Evolutionary conservation across 2,329 filamentous ascomycete genomes (phyloP).

Genomic region (Daldinia eschscholtzii): DNA sequence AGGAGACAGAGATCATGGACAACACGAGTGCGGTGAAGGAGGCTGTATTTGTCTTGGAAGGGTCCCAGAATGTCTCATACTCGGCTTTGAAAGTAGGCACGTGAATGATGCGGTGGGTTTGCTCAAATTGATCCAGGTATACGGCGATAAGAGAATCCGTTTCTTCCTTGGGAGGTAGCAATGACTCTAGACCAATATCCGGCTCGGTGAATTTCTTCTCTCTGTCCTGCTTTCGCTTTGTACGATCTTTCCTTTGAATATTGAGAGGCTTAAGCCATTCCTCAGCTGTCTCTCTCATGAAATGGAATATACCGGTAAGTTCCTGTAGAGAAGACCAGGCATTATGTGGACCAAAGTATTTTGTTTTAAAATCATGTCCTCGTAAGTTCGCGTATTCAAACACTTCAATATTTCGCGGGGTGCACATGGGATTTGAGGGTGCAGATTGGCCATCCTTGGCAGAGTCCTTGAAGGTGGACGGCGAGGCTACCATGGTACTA

Average conservation of each 20-base stretch:
- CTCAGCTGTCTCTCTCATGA: conserved; percentile 73
- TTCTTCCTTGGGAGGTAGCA: conserved; percentile 63
- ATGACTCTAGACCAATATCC: conserved; percentile 63
- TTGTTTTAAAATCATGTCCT: conserved; percentile 70
- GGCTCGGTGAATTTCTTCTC: conserved; percentile 63
- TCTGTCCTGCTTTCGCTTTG: conserved; percentile 65
- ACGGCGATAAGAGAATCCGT: conserved; percentile 63
- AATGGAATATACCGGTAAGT: conserved; percentile 66
- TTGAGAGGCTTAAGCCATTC: conserved; percentile 72
- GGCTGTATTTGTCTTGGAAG: conserved; percentile 59
- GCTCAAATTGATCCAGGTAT: conserved; percentile 68
- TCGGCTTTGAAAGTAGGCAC: conserved; percentile 69
- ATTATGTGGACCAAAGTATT: conserved; percentile 72
- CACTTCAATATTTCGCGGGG: conserved; percentile 52
- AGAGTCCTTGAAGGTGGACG: conserved; percentile 61
- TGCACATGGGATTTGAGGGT: conserved; percentile 54
- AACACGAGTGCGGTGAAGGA: conserved; percentile 71
- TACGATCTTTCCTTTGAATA: conserved; percentile 68
- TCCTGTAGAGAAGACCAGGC: conserved; percentile 71
- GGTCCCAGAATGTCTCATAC: conserved; percentile 68
- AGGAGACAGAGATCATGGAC: conserved; percentile 70
- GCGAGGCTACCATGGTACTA: conserved; percentile 64
- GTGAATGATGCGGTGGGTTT: conserved; percentile 69
- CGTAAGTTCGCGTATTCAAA: conserved; percentile 68
- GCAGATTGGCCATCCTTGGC: conserved; percentile 53